phyloP scores from a whole-genome alignment of 2,329 filamentous ascomycete species.

The Venturia pyrina region DNA sequence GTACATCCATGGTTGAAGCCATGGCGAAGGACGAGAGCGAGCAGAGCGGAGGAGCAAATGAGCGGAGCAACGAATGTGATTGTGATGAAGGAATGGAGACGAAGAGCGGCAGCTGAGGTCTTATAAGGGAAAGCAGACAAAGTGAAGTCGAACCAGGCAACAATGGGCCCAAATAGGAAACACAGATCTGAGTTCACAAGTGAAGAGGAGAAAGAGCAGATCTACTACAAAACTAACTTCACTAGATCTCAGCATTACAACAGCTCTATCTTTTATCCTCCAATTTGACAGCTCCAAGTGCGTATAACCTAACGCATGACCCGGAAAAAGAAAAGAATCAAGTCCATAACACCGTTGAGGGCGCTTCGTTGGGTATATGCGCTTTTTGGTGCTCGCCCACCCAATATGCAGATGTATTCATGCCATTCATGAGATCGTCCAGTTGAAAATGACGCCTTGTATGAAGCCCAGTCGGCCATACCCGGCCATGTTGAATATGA shows the following conservation, averaged over 20 bases:
- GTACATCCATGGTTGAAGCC: background rate
- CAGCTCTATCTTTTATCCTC: no score
- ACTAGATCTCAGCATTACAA: background rate
- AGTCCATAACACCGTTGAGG: conserved; percentile 5
- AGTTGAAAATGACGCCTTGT: conserved; percentile 2
- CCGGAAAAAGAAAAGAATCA: background rate
- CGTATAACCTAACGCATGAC: background rate
- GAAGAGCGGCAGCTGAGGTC: background rate
- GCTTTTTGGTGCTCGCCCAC: background rate
- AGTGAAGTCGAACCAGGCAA: background rate
- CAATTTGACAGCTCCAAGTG: background rate
- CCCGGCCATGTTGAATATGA: conserved; percentile 4
- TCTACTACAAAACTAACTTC: background rate
- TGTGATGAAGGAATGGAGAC: background rate
- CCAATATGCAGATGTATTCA: background rate
- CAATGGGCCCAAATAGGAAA: background rate
- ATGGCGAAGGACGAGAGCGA: background rate
- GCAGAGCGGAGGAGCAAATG: background rate
- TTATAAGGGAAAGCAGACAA: background rate
- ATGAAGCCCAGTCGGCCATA: background rate
- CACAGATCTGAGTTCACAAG: background rate
- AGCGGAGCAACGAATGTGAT: background rate
- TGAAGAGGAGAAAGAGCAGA: background rate
- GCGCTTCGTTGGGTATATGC: conserved; percentile 5
- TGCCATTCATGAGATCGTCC: conserved; percentile 6